These are phyloP conservation scores for Parascedosporium putredinis DNA, from an alignment of 2,329 filamentous ascomycete species.

Conservation along the genomic window DNA sequence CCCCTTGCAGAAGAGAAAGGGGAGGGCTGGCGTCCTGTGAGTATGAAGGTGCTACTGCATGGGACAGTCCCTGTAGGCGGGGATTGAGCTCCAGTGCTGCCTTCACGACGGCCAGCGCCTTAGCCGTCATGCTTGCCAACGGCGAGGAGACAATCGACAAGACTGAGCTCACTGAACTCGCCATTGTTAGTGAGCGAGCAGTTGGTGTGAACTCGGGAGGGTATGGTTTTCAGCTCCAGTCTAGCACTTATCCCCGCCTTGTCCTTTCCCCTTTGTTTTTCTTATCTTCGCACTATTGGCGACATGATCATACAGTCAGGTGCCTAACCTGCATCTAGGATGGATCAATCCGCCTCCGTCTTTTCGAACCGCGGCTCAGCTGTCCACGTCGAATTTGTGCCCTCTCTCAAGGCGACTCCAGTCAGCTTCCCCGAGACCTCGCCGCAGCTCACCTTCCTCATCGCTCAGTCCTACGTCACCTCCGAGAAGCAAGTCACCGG, in stretches of 20 bases:
- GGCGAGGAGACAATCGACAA: constrained; percentile 72
- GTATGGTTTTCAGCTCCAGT: constrained; percentile 33
- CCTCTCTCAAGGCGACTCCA: constrained; percentile 62
- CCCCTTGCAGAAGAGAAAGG: constrained; percentile 59
- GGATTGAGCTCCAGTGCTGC: constrained; percentile 90
- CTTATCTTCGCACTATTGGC: too few relatives aligned
- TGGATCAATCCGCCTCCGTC: constrained; percentile 96
- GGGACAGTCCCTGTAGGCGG: constrained; percentile 87
- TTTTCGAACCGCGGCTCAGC: constrained; percentile 80
- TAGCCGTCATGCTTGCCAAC: constrained; percentile 82
- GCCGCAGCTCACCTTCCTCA: constrained; percentile 81
- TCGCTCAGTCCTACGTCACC: constrained; percentile 87
- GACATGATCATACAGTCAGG: too few relatives aligned
- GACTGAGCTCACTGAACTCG: constrained; percentile 82
- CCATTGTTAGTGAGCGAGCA: constrained; percentile 85
- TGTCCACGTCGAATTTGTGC: constrained; percentile 82
- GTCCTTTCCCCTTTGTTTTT: constrained; percentile 2
- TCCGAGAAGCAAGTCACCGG: constrained; percentile 93
- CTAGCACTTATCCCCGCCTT: neutral
- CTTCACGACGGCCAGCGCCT: constrained; percentile 79
- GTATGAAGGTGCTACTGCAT: constrained; percentile 83
- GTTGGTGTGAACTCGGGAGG: constrained; percentile 96
- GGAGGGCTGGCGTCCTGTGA: constrained; percentile 46
- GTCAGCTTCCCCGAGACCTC: constrained; percentile 72
- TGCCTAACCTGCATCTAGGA: constrained; percentile 40